These are phyloP conservation scores for Amborella trichopoda DNA, from an alignment of 164 flowering plant species.

Conservation along the genomic window DNA sequence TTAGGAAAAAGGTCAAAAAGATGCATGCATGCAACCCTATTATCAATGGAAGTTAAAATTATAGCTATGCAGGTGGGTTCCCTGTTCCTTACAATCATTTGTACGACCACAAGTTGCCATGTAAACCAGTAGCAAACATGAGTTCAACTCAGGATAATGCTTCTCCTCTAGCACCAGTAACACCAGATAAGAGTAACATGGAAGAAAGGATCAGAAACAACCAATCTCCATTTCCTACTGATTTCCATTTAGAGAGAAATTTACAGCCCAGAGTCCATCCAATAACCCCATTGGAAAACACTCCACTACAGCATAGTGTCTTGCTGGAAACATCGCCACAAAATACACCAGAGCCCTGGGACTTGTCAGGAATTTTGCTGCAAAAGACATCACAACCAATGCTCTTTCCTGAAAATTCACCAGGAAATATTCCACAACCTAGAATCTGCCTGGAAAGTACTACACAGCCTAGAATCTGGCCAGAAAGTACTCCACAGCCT, in stretches of 20 bases:
- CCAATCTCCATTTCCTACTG: not conserved
- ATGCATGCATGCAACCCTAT: not conserved
- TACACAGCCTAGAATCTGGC: too few relatives aligned
- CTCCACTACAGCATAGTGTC: too few relatives aligned
- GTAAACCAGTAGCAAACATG: constrained; percentile 10
- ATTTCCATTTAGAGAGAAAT: not conserved
- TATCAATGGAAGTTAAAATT: not conserved
- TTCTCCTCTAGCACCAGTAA: constrained; percentile 24
- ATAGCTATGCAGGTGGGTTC: constrained; percentile 13
- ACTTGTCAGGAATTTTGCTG: too few relatives aligned
- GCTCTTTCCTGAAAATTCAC: constrained; percentile 5
- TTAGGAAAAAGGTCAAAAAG: not conserved
- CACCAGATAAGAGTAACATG: constrained; percentile 26
- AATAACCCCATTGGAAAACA: too few relatives aligned
- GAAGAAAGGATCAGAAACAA: not conserved
- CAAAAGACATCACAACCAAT: too few relatives aligned
- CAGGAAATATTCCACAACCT: constrained; percentile 3
- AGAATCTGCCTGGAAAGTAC: too few relatives aligned
- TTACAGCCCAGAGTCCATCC: not conserved
- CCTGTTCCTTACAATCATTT: constrained; percentile 9
- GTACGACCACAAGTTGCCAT: constrained; percentile 19
- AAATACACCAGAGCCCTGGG: too few relatives aligned
- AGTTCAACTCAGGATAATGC: constrained; percentile 4
- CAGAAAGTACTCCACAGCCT: too few relatives aligned
- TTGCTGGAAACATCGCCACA: too few relatives aligned